phyloP scores from a whole-genome alignment of 1,284 basidiomycete genomes.

The Melampsora americana region DNA sequence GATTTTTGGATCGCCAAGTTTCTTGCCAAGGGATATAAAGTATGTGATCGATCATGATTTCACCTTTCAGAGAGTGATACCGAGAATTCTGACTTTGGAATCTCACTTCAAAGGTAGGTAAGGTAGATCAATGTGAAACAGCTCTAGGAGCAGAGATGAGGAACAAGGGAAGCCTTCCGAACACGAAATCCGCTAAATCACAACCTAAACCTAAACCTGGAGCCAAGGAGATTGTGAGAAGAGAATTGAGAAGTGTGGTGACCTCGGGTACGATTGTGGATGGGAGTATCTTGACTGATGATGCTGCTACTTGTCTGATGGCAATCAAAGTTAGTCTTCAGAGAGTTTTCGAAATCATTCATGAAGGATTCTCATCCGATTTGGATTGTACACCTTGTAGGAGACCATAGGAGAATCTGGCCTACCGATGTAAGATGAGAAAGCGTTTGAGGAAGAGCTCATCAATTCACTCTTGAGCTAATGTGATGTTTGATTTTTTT shows the following conservation, averaged over 20 bases:
- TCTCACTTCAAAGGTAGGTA: constrained; percentile 62
- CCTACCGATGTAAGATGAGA: constrained; percentile 51
- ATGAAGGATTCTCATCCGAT: background rate
- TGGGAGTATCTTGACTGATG: constrained; percentile 78
- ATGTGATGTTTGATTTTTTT: background rate
- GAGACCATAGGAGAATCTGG: constrained; percentile 25
- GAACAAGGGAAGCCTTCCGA: constrained; percentile 56
- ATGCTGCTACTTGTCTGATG: constrained; percentile 92
- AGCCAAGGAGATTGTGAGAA: constrained; percentile 53
- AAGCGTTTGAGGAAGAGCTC: background rate
- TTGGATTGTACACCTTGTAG: background rate
- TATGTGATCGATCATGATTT: background rate
- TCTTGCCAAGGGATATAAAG: constrained; percentile 24
- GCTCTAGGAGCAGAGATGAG: constrained; percentile 65
- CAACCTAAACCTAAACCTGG: constrained; percentile 46
- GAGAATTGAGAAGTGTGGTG: constrained; percentile 91
- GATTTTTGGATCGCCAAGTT: constrained; percentile 84
- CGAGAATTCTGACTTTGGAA: background rate
- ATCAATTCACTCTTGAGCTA: background rate
- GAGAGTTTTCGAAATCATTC: background rate
- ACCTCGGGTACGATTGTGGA: constrained; percentile 97
- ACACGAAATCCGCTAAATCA: constrained; percentile 47
- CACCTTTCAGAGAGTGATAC: constrained; percentile 1
- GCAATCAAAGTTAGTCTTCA: constrained; percentile 66
- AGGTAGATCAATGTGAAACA: constrained; percentile 95